Evolutionary conservation across 2,329 filamentous ascomycete species (phyloP).

Genomic region (Hypoxylon sp.): DNA sequence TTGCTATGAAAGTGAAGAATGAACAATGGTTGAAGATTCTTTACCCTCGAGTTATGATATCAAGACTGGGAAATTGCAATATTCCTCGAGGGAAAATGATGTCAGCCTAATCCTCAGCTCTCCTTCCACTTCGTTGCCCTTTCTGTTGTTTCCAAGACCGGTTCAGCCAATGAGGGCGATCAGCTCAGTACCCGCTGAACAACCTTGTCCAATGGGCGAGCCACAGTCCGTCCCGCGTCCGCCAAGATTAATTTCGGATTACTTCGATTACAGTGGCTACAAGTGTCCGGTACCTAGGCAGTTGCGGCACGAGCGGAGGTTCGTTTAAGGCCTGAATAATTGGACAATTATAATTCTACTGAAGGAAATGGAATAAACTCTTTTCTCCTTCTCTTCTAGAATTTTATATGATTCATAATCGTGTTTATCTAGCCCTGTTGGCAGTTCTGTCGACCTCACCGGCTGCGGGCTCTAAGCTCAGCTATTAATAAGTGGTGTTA

Average conservation of each 20-base stretch:
- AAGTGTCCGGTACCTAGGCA: constrained; percentile 8
- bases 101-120: constrained; percentile 38
- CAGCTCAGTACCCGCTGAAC: constrained; percentile 29
- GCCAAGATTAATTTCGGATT: constrained; percentile 41
- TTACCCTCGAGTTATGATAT: constrained; percentile 17
- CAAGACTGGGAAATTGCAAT: constrained; percentile 39
- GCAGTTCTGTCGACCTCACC: background rate
- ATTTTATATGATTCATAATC: constrained; percentile 1
- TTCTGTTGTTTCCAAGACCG: constrained; percentile 36
- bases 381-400: constrained; percentile 2
- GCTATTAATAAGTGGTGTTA: background rate
- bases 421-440: background rate
- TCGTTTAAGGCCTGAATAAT: constrained; percentile 23
- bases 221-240: constrained; percentile 39
- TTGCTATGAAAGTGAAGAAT: constrained; percentile 15
- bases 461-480: constrained; percentile 12
- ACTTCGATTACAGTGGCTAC: constrained; percentile 24
- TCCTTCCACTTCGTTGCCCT: constrained; percentile 40
- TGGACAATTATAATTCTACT: constrained; percentile 24
- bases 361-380: constrained; percentile 4
- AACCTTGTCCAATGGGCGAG: constrained; percentile 38
- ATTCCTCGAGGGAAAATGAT: constrained; percentile 34
- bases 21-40: constrained; percentile 16
- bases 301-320: constrained; percentile 34
- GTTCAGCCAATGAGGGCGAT: constrained; percentile 33